Conservation (phyloP, 192 early-diverging fungal genomes). For the Anaeromyces robustus region DNA sequence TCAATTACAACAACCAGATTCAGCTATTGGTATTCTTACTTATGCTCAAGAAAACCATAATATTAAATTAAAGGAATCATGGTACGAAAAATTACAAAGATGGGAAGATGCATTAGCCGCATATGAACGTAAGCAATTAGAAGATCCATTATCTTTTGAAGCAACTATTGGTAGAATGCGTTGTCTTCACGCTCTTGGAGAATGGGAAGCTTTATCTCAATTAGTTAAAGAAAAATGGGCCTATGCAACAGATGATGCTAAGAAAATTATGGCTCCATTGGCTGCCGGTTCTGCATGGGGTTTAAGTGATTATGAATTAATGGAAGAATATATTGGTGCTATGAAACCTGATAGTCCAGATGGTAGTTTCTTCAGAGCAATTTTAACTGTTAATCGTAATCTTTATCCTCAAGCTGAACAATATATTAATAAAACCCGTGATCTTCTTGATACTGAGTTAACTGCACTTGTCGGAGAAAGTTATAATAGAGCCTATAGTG, state of each 20-base stretch:
- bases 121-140: slow-evolving; percentile 60
- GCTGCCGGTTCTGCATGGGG: slow-evolving; percentile 92
- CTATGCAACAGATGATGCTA: slow-evolving; percentile 36
- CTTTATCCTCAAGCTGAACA: slow-evolving; percentile 52
- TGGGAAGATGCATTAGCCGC: slow-evolving; percentile 87
- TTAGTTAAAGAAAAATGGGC: slow-evolving; percentile 57
- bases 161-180: slow-evolving; percentile 74
- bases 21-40: slow-evolving; percentile 84
- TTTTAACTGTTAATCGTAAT: slow-evolving; percentile 67
- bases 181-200: slow-evolving; percentile 80
- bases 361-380: slow-evolving; percentile 69
- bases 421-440: slow-evolving; percentile 65
- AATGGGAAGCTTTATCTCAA: slow-evolving; percentile 71
- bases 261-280: slow-evolving; percentile 62
- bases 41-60: slow-evolving; percentile 70
- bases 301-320: slow-evolving; percentile 65
- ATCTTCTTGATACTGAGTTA: slow-evolving; percentile 67
- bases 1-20: slow-evolving; percentile 87
- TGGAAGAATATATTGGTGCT: slow-evolving; percentile 77
- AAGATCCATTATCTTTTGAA: slow-evolving; percentile 59
- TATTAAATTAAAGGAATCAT: slow-evolving; percentile 71
- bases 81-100: slow-evolving; percentile 83
- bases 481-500: slow-evolving; percentile 79
- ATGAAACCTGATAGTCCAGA: slow-evolving; percentile 67
- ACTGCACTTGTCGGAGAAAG: slow-evolving; percentile 81